Conservation (phyloP, 2,329 filamentous ascomycete species). For the Malbranchea zuffiana region DNA sequence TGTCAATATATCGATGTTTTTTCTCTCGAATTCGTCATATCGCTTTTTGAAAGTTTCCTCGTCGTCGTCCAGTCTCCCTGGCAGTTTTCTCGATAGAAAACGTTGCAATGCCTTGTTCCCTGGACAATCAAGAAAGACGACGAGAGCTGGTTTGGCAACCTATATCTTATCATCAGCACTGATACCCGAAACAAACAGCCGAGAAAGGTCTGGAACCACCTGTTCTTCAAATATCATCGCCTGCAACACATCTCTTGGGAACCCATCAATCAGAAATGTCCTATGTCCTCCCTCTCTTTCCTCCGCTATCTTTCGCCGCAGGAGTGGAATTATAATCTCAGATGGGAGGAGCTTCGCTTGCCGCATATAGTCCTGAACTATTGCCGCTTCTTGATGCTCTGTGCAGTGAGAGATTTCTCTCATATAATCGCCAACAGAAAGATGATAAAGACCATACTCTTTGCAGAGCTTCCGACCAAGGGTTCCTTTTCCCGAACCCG, state of each 20-base stretch:
- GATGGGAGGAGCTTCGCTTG: conserved; percentile 2
- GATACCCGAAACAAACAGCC: neutral
- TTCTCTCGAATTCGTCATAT: conserved; percentile 13
- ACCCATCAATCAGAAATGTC: conserved; percentile 11
- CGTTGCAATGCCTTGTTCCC: conserved; percentile 12
- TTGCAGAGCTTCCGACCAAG: conserved; percentile 8
- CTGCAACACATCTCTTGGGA: conserved; percentile 9
- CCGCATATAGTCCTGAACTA: conserved; percentile 1
- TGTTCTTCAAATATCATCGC: conserved; percentile 9
- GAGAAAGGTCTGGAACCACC: conserved; percentile 1
- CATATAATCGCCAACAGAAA: conserved; percentile 11
- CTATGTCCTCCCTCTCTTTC: conserved; percentile 4
- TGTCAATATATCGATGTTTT: conserved; percentile 11
- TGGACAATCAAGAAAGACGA: conserved; percentile 15
- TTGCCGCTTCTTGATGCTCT: neutral
- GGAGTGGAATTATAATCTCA: conserved; percentile 7
- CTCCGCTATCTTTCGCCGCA: conserved; percentile 9
- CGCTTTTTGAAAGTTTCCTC: conserved; percentile 15
- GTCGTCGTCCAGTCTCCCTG: conserved; percentile 11
- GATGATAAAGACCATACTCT: conserved; percentile 9
- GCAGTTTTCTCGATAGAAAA: conserved; percentile 12
- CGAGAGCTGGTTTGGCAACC: conserved; percentile 7
- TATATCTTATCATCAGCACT: neutral
- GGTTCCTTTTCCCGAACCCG: conserved; percentile 11
- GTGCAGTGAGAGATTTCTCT: conserved; percentile 5